phyloP scores from a whole-genome alignment of 805 yeast genomes.

The Kuraishia borneana region DNA sequence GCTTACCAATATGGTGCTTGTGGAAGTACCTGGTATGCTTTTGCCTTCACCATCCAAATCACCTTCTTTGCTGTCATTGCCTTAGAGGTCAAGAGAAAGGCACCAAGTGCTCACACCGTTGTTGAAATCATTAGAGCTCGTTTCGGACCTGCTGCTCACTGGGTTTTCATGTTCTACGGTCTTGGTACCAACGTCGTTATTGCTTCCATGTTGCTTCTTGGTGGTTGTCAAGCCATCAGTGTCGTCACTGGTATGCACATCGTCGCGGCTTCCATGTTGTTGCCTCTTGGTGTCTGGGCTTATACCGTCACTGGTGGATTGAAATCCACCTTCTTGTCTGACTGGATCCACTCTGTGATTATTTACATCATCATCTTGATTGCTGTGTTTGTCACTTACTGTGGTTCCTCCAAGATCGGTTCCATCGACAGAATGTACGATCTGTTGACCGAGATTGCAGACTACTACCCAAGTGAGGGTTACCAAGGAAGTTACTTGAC shows the following conservation, averaged over 20 bases:
- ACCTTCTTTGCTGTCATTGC: constrained; percentile 24
- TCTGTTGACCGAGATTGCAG: constrained; percentile 22
- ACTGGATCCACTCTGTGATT: constrained; percentile 35
- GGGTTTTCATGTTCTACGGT: constrained; percentile 22
- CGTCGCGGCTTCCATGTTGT: constrained; percentile 31
- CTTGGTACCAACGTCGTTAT: constrained; percentile 24
- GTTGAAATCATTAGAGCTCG: constrained; percentile 26
- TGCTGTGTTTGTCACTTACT: constrained; percentile 21
- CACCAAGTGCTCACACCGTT: constrained; percentile 32
- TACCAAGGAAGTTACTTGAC: constrained; percentile 18
- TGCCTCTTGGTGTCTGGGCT: constrained; percentile 35
- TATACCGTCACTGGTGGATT: constrained; percentile 42
- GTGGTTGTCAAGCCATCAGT: constrained; percentile 31
- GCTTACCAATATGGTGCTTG: constrained; percentile 30
- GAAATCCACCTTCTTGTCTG: constrained; percentile 42
- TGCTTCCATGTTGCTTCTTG: constrained; percentile 24
- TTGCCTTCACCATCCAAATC: constrained; percentile 26
- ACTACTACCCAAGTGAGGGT: constrained; percentile 14
- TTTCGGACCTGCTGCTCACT: constrained; percentile 25
- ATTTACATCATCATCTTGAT: constrained; percentile 19
- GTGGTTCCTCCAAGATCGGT: constrained; percentile 27
- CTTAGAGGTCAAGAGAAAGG: constrained; percentile 25
- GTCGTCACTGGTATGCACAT: constrained; percentile 33
- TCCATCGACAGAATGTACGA: constrained; percentile 33
- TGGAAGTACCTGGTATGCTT: constrained; percentile 25